Evolutionary conservation across 805 yeast species (phyloP).

Genomic region (Ogataea paradorogensis): DNA sequence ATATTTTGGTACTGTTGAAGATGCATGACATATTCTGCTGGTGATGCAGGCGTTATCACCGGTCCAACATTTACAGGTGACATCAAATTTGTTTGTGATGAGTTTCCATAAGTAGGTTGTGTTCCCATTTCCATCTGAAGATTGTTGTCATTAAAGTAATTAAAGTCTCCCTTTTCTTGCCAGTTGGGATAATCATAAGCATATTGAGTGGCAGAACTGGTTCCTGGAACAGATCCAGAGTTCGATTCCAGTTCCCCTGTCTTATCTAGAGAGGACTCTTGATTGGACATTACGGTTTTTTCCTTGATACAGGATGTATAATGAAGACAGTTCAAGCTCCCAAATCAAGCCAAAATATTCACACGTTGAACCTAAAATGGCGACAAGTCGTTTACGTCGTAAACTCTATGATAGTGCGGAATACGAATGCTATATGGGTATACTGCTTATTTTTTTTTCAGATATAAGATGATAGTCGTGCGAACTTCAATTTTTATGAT

Average conservation of each 20-base stretch:
- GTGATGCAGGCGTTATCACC: slow-evolving; percentile 24
- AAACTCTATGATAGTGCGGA: no score
- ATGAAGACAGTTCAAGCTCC: not conserved
- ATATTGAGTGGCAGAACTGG: slow-evolving; percentile 1
- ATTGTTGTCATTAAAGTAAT: slow-evolving; percentile 22
- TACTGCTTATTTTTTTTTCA: slow-evolving; percentile 6
- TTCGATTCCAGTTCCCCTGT: slow-evolving; percentile 5
- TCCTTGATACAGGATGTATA: not conserved
- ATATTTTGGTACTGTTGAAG: slow-evolving; percentile 34
- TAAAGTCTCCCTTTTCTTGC: slow-evolving; percentile 31
- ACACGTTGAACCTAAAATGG: not conserved
- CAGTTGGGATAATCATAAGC: slow-evolving; percentile 29
- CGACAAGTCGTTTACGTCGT: not conserved
- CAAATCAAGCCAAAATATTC: not conserved
- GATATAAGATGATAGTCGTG: no score
- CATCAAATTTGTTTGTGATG: slow-evolving; percentile 20
- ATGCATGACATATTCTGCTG: slow-evolving; percentile 34
- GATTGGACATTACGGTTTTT: slow-evolving; percentile 5
- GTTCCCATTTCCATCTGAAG: slow-evolving; percentile 18
- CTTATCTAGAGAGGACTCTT: slow-evolving; percentile 7
- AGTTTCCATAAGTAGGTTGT: slow-evolving; percentile 16
- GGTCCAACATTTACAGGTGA: slow-evolving; percentile 26
- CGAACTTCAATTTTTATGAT: no score
- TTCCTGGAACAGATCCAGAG: slow-evolving; percentile 2
- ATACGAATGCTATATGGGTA: not conserved